phyloP scores from a whole-genome alignment of 148 eudicot genomes.

The Rhododendron griersonianum region DNA sequence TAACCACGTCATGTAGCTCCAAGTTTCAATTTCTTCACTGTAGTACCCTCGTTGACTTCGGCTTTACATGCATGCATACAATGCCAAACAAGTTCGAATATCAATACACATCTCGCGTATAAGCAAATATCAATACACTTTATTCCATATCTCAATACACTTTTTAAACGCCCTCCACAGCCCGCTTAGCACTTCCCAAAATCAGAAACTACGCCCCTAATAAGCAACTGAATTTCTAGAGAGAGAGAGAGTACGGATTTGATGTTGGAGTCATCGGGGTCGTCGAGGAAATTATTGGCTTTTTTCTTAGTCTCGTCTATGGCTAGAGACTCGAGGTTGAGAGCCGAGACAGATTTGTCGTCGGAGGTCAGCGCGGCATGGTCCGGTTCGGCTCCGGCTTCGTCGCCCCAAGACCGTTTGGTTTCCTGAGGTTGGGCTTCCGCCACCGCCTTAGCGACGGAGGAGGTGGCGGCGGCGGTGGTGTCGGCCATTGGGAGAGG shows the following conservation, averaged over 20 bases:
- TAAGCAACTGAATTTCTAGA: not conserved
- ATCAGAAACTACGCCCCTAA: not conserved
- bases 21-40: not conserved
- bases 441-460: constrained; percentile 11
- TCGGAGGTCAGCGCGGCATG: constrained; percentile 12
- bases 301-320: constrained; percentile 22
- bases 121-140: not conserved
- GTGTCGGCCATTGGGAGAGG: constrained; percentile 28
- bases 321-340: constrained; percentile 18
- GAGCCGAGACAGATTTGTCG: constrained; percentile 14
- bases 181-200: not conserved
- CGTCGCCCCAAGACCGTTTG: constrained; percentile 46
- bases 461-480: not conserved
- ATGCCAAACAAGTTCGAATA: not conserved
- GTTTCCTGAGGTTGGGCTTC: constrained; percentile 11
- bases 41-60: not conserved
- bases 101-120: too few species aligned
- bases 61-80: not conserved
- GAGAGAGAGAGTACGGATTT: constrained; percentile 41
- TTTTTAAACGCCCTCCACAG: not conserved
- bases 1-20: not conserved
- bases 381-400: constrained; percentile 38
- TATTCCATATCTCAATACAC: too few species aligned
- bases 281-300: constrained; percentile 34
- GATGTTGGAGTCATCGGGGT: constrained; percentile 63